phyloP scores from a whole-genome alignment of 495 filamentous ascomycete genomes.

The Umbilicaria muhlenbergii region DNA sequence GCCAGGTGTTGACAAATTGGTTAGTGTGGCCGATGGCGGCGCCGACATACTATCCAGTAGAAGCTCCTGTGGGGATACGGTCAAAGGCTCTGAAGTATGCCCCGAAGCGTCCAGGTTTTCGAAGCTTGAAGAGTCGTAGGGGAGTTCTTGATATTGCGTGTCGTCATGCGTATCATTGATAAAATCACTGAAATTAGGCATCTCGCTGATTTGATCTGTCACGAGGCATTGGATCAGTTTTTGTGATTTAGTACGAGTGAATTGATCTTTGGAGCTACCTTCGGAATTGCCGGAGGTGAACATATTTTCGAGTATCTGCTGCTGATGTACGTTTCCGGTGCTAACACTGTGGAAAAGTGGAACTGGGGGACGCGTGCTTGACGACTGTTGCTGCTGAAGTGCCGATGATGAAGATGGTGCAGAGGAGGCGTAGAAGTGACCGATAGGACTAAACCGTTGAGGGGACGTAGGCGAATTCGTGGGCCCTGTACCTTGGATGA shows the following conservation, averaged over 20 bases:
- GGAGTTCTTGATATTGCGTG: too few species aligned
- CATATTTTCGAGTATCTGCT: background rate
- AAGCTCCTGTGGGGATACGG: slow-evolving; percentile 77
- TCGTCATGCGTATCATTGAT: too few species aligned
- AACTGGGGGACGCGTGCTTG: slow-evolving; percentile 10
- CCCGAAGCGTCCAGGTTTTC: background rate
- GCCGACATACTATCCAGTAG: slow-evolving; percentile 58
- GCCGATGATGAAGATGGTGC: slow-evolving; percentile 10
- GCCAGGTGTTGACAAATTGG: slow-evolving; percentile 70
- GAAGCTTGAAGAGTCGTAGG: too few species aligned
- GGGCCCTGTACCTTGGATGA: slow-evolving; percentile 11
- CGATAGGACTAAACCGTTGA: slow-evolving; percentile 9
- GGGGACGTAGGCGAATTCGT: slow-evolving; percentile 8
- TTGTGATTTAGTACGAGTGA: too few species aligned
- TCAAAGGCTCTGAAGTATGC: slow-evolving; percentile 23
- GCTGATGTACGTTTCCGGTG: slow-evolving; percentile 7
- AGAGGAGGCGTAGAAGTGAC: slow-evolving; percentile 11
- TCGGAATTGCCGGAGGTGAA: background rate
- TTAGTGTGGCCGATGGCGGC: slow-evolving; percentile 70
- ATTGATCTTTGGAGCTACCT: slow-evolving; percentile 1
- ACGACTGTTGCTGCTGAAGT: slow-evolving; percentile 6
- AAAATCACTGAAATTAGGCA: too few species aligned
- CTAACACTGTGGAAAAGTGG: slow-evolving; percentile 11
- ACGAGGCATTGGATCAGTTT: too few species aligned
- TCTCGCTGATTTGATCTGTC: too few species aligned